Evolutionary conservation across 768 basidiomycete genomes (phyloP).

Genomic region (Mrakia hoshinonis): DNA sequence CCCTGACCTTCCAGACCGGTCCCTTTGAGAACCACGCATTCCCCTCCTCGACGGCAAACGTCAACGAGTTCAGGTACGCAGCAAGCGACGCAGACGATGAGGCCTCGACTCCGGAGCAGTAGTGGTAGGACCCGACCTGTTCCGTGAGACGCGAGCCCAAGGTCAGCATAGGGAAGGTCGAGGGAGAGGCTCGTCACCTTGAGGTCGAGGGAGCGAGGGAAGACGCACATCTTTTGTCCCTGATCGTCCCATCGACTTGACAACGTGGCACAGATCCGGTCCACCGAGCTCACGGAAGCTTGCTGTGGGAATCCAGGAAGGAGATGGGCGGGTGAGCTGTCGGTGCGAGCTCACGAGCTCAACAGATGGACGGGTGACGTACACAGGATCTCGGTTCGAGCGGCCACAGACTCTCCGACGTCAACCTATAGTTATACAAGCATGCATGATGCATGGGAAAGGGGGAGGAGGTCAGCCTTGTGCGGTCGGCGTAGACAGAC

Average conservation of each 20-base stretch:
- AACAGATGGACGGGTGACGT: neutral
- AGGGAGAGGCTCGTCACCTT: neutral
- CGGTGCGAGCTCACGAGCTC: no score
- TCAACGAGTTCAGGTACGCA: slow-evolving; percentile 97
- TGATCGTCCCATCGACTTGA: slow-evolving; percentile 76
- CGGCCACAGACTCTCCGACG: slow-evolving; percentile 76
- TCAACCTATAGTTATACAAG: slow-evolving; percentile 49
- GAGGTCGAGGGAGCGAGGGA: neutral
- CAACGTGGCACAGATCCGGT: slow-evolving; percentile 89
- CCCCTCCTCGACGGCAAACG: slow-evolving; percentile 83
- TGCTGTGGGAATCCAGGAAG: slow-evolving; percentile 47
- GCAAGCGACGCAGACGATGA: slow-evolving; percentile 95
- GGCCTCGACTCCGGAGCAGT: slow-evolving; percentile 95
- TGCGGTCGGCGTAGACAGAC: neutral
- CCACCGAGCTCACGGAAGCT: slow-evolving; percentile 95
- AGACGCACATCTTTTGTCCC: slow-evolving; percentile 69
- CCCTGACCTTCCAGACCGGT: slow-evolving; percentile 77
- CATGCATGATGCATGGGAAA: neutral
- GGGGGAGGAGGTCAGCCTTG: neutral
- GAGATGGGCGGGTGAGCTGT: slow-evolving; percentile 29
- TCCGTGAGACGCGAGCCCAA: neutral
- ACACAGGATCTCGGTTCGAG: slow-evolving; percentile 88
- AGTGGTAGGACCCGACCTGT: slow-evolving; percentile 92
- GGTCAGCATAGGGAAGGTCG: neutral
- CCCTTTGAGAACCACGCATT: slow-evolving; percentile 86